A percentile compares a stretch with the other conserved stretches of the same genome.
Conservation (phyloP, 768 basidiomycete species). For the Trametes maxima region DNA sequence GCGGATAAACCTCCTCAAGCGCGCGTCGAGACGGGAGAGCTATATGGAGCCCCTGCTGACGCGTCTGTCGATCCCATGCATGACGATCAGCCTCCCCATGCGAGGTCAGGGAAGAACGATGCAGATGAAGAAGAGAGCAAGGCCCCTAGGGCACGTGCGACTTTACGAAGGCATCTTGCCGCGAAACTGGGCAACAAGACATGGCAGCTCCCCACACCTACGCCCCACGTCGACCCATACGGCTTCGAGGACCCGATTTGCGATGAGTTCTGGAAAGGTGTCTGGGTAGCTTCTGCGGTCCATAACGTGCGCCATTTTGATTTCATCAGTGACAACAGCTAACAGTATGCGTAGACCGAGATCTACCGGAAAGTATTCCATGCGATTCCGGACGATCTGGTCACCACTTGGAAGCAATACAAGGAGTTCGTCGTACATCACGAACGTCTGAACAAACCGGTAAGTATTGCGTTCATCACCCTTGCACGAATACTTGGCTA, state of each 20-base stretch:
- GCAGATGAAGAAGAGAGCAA: conserved; percentile 53
- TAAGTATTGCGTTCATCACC: conserved; percentile 37
- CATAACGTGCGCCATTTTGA: conserved; percentile 70
- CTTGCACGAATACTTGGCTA: neutral
- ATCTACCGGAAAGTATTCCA: conserved; percentile 96
- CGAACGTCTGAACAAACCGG: conserved; percentile 71
- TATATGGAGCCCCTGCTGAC: conserved; percentile 60
- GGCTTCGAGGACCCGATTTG: conserved; percentile 88
- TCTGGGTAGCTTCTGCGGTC: conserved; percentile 85
- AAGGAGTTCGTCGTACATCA: conserved; percentile 82
- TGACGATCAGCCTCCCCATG: conserved; percentile 51
- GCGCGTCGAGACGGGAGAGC: conserved; percentile 44
- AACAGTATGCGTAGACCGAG: conserved; percentile 65
- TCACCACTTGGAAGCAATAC: conserved; percentile 95
- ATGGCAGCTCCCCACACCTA: conserved; percentile 65
- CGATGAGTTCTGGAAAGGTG: conserved; percentile 86
- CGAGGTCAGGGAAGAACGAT: conserved; percentile 47
- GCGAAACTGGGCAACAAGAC: conserved; percentile 54
- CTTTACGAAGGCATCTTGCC: conserved; percentile 53
- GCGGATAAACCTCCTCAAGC: conserved; percentile 32
- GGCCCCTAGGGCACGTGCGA: conserved; percentile 51
- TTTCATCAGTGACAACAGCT: neutral
- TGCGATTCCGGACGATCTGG: conserved; percentile 87
- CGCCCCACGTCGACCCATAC: conserved; percentile 73
- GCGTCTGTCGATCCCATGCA: conserved; percentile 43